These are phyloP conservation scores for Apiotrichum brassicae DNA, from an alignment of 1,284 basidiomycete species.

Conservation along the genomic window DNA sequence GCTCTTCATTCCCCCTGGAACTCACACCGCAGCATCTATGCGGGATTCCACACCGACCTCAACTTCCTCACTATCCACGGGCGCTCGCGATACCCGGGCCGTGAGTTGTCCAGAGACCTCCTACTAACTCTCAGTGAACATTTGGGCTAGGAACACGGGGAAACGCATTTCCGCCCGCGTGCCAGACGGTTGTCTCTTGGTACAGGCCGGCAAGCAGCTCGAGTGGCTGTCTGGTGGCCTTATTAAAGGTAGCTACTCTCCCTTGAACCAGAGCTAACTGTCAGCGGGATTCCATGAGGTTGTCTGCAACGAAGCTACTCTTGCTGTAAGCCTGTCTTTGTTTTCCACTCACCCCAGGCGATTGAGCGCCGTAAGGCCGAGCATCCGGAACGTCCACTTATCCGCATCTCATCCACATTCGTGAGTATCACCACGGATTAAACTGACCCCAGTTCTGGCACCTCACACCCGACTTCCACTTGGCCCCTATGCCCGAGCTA, in stretches of 20 bases:
- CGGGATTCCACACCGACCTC: conserved; percentile 70
- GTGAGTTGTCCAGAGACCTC: conserved; percentile 20
- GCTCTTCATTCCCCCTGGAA: no score
- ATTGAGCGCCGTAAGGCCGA: conserved; percentile 58
- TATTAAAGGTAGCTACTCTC: conserved; percentile 57
- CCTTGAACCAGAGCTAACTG: conserved; percentile 6
- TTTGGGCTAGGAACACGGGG: conserved; percentile 87
- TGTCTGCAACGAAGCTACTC: conserved; percentile 70
- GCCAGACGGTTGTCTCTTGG: conserved; percentile 54
- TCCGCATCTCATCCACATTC: conserved; percentile 87
- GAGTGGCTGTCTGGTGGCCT: conserved; percentile 81
- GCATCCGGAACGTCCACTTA: conserved; percentile 67
- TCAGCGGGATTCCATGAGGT: conserved; percentile 82
- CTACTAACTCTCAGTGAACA: conserved; percentile 50
- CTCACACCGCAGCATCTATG: conserved; percentile 65
- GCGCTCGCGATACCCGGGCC: conserved; percentile 54
- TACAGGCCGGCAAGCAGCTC: conserved; percentile 87
- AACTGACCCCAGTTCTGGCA: conserved; percentile 67
- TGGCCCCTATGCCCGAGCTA: conserved; percentile 59
- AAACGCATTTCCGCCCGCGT: conserved; percentile 78
- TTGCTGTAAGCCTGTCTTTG: conserved; percentile 52
- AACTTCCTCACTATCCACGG: conserved; percentile 72
- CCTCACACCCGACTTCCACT: conserved; percentile 72
- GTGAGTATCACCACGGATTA: conserved; percentile 19
- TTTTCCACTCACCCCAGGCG: conserved; percentile 48